A percentile compares a stretch with the other conserved stretches of the same genome.
These are phyloP conservation scores for Camellia oleifera DNA, from an alignment of 179 eudicot genomes.

Conservation along the genomic window DNA sequence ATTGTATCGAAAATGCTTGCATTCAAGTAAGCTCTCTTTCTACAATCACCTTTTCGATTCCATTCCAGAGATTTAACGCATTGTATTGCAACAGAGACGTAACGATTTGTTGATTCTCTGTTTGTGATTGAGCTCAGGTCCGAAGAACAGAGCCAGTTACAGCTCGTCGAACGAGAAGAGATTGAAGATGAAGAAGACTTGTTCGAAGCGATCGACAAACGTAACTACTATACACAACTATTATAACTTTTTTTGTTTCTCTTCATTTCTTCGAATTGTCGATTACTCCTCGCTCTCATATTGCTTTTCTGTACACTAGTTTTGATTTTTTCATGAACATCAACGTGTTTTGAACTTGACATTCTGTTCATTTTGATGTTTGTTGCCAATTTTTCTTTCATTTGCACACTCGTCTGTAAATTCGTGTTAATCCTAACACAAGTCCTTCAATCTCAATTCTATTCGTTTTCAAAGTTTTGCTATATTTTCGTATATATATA, in stretches of 20 bases:
- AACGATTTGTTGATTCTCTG: neutral
- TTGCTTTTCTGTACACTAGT: neutral
- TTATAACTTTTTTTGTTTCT: neutral
- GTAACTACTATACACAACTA: slow-evolving; percentile 26
- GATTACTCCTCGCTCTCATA: neutral
- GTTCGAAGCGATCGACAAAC: slow-evolving; percentile 84
- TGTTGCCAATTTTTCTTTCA: too few relatives aligned
- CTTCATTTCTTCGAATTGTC: neutral
- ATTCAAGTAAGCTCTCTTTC: slow-evolving; percentile 33
- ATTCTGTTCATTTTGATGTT: neutral
- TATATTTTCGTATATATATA: neutral
- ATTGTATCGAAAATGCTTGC: slow-evolving; percentile 28
- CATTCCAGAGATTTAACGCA: neutral
- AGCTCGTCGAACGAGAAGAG: slow-evolving; percentile 85
- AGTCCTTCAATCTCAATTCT: neutral
- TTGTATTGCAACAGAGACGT: neutral
- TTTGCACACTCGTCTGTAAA: too few relatives aligned
- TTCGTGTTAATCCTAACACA: neutral
- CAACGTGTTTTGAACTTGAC: neutral
- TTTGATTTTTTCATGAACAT: neutral
- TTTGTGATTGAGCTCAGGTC: slow-evolving; percentile 34
- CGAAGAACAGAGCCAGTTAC: slow-evolving; percentile 80
- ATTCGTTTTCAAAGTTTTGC: neutral
- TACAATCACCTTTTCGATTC: neutral
- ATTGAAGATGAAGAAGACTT: slow-evolving; percentile 90